Evolutionary conservation across 2,329 filamentous ascomycete genomes (phyloP).

Genomic region (Zelopaecilomyces penicillatus): DNA sequence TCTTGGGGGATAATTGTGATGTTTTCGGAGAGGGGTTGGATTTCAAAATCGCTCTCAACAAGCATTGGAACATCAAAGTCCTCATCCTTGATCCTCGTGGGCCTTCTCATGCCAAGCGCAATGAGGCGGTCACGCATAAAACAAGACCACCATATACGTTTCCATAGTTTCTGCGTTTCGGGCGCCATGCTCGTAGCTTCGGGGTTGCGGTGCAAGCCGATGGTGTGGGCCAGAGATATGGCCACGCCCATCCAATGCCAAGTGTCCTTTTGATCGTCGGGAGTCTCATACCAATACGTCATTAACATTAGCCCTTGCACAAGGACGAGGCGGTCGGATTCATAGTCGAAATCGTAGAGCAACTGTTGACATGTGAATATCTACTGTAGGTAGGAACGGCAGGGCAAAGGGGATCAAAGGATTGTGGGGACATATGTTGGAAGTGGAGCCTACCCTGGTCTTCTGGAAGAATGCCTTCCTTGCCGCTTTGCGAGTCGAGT

Average conservation of each 20-base stretch:
- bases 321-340: constrained; percentile 77
- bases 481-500: constrained; percentile 67
- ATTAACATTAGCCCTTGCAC: constrained; percentile 84
- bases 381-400: constrained; percentile 1
- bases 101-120: constrained; percentile 85
- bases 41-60: constrained; percentile 75
- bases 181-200: constrained; percentile 64
- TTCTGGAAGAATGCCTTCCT: constrained; percentile 84
- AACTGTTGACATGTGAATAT: constrained; percentile 42
- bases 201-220: constrained; percentile 83
- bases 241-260: constrained; percentile 99
- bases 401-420: neutral
- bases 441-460: constrained; percentile 58
- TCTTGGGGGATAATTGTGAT: constrained; percentile 60
- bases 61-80: constrained; percentile 94
- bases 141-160: constrained; percentile 95
- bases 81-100: constrained; percentile 84
- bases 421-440: neutral
- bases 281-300: constrained; percentile 97
- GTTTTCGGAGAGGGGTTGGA: constrained; percentile 56
- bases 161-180: constrained; percentile 75
- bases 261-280: constrained; percentile 93
- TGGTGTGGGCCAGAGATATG: constrained; percentile 85
- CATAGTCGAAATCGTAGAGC: constrained; percentile 92
- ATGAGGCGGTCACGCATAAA: constrained; percentile 93